A percentile compares a stretch with the other conserved stretches of the same genome.
Evolutionary conservation across 345 rosid species (phyloP).

Genomic region (Theobroma cacao): DNA sequence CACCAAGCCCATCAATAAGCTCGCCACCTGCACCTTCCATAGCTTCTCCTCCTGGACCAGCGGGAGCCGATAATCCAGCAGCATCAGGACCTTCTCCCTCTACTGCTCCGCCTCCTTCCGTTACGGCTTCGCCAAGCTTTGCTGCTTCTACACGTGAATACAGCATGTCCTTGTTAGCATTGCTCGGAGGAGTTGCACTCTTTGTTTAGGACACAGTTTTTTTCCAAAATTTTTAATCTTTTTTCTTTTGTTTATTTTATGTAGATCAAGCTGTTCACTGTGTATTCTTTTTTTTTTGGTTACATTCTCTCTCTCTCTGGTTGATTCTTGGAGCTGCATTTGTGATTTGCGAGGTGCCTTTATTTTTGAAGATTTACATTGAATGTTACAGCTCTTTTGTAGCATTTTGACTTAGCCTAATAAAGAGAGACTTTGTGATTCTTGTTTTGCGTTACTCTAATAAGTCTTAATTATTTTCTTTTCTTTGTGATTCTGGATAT

Average conservation of each 20-base stretch:
- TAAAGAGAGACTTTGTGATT: constrained; percentile 25
- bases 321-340: constrained; percentile 34
- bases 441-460: constrained; percentile 7
- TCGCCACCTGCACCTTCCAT: background rate
- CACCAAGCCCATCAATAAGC: background rate
- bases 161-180: constrained; percentile 25
- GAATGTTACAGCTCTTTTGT: constrained; percentile 25
- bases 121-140: background rate
- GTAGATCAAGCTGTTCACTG: constrained; percentile 35
- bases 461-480: background rate
- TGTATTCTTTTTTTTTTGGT: constrained; percentile 30
- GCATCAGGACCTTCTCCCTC: background rate
- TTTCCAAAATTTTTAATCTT: background rate
- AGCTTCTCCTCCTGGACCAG: background rate
- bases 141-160: constrained; percentile 31
- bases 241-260: background rate
- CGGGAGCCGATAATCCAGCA: no score
- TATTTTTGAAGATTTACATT: constrained; percentile 20
- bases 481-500: background rate
- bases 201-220: constrained; percentile 23
- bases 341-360: constrained; percentile 20
- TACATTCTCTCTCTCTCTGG: background rate
- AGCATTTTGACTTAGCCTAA: constrained; percentile 30
- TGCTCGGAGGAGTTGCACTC: constrained; percentile 36
- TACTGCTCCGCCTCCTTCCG: background rate